A percentile compares a stretch with the other conserved stretches of the same genome.
Evolutionary conservation across 257 asterid species (phyloP).

Genomic region (Linaria vulgaris): DNA sequence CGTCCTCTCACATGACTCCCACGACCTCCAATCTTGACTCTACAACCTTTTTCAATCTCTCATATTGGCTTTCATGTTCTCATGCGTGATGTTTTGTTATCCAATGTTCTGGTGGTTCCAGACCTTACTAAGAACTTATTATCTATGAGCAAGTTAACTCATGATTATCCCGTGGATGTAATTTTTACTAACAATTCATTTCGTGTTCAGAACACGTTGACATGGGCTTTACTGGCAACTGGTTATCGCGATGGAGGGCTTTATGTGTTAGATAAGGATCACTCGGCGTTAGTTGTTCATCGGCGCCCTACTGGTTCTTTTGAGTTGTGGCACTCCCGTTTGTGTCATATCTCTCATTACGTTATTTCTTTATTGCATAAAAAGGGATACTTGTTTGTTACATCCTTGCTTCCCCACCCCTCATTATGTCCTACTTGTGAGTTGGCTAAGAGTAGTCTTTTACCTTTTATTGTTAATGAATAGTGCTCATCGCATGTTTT

Average conservation of each 20-base stretch:
- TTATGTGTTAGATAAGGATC: background rate
- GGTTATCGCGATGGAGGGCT: constrained; percentile 11
- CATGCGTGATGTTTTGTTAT: background rate
- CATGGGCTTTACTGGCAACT: background rate
- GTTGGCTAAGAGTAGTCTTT: background rate
- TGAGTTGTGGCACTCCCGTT: no score
- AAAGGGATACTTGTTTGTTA: no score
- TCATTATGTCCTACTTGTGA: no score
- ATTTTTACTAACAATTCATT: background rate
- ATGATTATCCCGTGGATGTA: background rate
- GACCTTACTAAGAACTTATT: constrained; percentile 1
- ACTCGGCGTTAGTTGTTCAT: background rate
- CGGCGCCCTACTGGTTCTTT: background rate
- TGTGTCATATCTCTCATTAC: no score
- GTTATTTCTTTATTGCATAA: no score
- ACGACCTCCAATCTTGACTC: background rate
- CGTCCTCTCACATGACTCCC: background rate
- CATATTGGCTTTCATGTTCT: background rate
- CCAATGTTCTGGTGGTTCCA: constrained; percentile 9
- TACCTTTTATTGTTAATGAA: background rate
- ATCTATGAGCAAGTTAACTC: background rate
- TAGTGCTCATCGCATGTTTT: background rate
- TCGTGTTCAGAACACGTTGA: background rate
- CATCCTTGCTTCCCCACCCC: no score
- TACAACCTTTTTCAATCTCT: background rate